These are phyloP conservation scores for Rhizopogon vulgaris DNA, from an alignment of 768 basidiomycete genomes.

Conservation along the genomic window DNA sequence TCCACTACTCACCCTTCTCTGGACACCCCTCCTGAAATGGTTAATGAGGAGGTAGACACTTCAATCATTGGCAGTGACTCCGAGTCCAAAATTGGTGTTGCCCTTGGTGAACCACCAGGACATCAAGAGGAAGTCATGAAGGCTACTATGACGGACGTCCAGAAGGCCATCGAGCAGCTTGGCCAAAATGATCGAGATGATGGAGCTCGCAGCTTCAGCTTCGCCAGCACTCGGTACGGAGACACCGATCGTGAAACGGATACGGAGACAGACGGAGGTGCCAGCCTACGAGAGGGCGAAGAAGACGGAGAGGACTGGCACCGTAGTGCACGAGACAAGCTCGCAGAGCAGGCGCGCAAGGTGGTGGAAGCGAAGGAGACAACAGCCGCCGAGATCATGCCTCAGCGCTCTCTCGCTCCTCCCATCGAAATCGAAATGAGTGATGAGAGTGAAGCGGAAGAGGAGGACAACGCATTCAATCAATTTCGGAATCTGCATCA, in stretches of 20 bases:
- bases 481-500: slow-evolving; percentile 32
- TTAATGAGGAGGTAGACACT: slow-evolving; percentile 39
- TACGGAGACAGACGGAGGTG: slow-evolving; percentile 42
- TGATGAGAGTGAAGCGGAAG: slow-evolving; percentile 72
- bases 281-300: slow-evolving; percentile 38
- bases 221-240: slow-evolving; percentile 59
- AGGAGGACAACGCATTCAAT: slow-evolving; percentile 37
- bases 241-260: slow-evolving; percentile 42
- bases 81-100: slow-evolving; percentile 21
- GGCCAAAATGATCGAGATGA: slow-evolving; percentile 55
- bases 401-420: slow-evolving; percentile 38
- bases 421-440: slow-evolving; percentile 74
- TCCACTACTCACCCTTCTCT: slow-evolving; percentile 19
- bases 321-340: slow-evolving; percentile 53
- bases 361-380: slow-evolving; percentile 41
- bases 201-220: slow-evolving; percentile 68
- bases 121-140: slow-evolving; percentile 62
- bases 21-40: slow-evolving; percentile 12
- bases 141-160: slow-evolving; percentile 85
- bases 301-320: slow-evolving; percentile 51
- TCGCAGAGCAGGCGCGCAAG: slow-evolving; percentile 64
- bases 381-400: slow-evolving; percentile 45
- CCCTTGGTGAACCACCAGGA: slow-evolving; percentile 15
- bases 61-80: slow-evolving; percentile 21
- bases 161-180: slow-evolving; percentile 85